A percentile compares a stretch with the other conserved stretches of the same genome.
Conservation (phyloP, 2,329 filamentous ascomycete genomes). For the Fusarium sambucinum region DNA sequence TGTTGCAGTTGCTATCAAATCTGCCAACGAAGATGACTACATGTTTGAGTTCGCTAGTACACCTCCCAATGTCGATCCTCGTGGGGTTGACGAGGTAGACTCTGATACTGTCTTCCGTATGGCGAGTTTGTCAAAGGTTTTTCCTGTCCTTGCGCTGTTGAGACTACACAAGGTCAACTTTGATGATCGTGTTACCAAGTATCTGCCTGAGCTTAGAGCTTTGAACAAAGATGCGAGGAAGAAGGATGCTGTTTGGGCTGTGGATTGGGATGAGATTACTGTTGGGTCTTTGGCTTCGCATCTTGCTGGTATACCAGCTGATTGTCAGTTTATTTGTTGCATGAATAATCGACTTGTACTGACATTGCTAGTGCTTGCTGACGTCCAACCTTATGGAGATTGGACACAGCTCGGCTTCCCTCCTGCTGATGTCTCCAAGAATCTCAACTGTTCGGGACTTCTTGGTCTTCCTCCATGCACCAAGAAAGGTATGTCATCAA, state of each 20-base stretch:
- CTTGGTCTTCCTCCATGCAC: slow-evolving; percentile 7
- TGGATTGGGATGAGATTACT: slow-evolving; percentile 27
- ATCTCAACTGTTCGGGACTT: slow-evolving; percentile 24
- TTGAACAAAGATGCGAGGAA: slow-evolving; percentile 17
- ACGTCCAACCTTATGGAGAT: slow-evolving; percentile 24
- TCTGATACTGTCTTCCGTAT: slow-evolving; percentile 24
- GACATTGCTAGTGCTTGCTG: background rate
- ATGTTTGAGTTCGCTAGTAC: slow-evolving; percentile 25
- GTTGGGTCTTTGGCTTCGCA: slow-evolving; percentile 17
- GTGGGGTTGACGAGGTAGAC: slow-evolving; percentile 10
- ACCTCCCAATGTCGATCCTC: slow-evolving; percentile 13
- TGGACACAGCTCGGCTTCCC: slow-evolving; percentile 22
- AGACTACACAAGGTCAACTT: slow-evolving; percentile 4
- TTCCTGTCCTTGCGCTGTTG: slow-evolving; percentile 14
- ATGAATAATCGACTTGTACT: fast-evolving
- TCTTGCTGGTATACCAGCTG: slow-evolving; percentile 8
- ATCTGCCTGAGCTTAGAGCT: slow-evolving; percentile 16
- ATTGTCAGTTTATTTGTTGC: fast-evolving
- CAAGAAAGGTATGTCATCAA: background rate
- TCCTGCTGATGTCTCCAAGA: background rate
- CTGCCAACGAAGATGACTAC: slow-evolving; percentile 12
- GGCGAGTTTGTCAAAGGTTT: slow-evolving; percentile 22
- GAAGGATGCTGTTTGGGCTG: slow-evolving; percentile 17
- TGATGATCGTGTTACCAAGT: slow-evolving; percentile 21
- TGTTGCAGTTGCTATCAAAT: slow-evolving; percentile 16